Evolutionary conservation across 768 basidiomycete genomes (phyloP).

Genomic region (Termitomyces bulborhizus): DNA sequence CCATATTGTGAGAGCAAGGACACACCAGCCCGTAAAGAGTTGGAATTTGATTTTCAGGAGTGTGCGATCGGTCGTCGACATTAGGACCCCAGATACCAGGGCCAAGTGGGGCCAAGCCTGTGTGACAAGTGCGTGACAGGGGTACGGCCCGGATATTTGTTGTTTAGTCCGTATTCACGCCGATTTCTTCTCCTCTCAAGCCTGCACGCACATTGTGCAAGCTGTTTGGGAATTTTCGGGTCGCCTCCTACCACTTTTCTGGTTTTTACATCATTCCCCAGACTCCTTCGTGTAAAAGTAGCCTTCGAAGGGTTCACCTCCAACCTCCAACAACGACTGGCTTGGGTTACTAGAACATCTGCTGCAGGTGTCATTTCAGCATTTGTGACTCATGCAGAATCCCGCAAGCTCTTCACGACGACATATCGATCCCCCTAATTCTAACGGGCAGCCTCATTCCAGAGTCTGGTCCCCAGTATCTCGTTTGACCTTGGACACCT

Average conservation of each 20-base stretch:
- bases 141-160: constrained; percentile 17
- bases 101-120: not conserved
- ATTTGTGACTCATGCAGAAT: constrained; percentile 13
- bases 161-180: not conserved
- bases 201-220: constrained; percentile 15
- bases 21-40: not conserved
- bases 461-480: constrained; percentile 19
- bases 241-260: not conserved
- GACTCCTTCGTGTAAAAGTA: not conserved
- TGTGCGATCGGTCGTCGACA: not conserved
- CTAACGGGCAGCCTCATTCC: constrained; percentile 9
- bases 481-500: constrained; percentile 31
- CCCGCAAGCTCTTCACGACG: constrained; percentile 23
- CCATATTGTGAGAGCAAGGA: not conserved
- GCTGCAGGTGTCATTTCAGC: not conserved
- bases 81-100: constrained; percentile 14
- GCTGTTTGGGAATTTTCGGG: not conserved
- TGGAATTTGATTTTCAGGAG: not conserved
- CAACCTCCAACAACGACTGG: constrained; percentile 1
- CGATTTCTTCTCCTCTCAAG: constrained; percentile 12
- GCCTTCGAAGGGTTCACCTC: not conserved
- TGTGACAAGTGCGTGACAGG: constrained; percentile 14
- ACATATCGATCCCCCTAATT: constrained; percentile 25
- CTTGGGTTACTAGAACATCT: constrained; percentile 3
- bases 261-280: not conserved